phyloP scores from a whole-genome alignment of 2,329 filamentous ascomycete species.

The Epichloe gansuensis region DNA sequence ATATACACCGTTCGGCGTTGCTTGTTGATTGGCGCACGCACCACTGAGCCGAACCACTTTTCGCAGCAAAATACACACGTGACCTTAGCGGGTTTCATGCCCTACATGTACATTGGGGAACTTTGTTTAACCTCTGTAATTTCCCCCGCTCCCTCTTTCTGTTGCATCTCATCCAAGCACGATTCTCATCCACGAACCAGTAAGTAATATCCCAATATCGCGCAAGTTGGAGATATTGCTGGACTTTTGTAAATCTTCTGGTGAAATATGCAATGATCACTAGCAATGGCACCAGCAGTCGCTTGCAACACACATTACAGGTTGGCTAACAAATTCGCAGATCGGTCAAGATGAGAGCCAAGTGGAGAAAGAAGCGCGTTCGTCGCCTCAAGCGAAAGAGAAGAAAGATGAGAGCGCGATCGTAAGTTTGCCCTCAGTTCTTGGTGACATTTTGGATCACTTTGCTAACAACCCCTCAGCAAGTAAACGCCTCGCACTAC shows the following conservation, averaged over 20 bases:
- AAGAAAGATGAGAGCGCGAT: constrained; percentile 98
- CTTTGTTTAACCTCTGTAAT: constrained; percentile 18
- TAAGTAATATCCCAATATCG: constrained; percentile 14
- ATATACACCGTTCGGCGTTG: neutral
- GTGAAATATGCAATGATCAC: neutral
- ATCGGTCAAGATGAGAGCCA: constrained; percentile 68
- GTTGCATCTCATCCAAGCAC: constrained; percentile 30
- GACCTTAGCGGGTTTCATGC: constrained; percentile 22
- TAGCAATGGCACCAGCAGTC: neutral
- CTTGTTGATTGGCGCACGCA: neutral
- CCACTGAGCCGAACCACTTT: neutral
- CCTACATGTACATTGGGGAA: constrained; percentile 15
- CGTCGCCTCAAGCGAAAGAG: constrained; percentile 99
- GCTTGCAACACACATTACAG: neutral
- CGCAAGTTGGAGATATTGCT: neutral
- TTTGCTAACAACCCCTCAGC: constrained; percentile 31
- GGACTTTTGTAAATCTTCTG: neutral
- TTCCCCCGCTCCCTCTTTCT: constrained; percentile 15
- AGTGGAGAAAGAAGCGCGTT: constrained; percentile 99
- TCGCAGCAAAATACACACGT: constrained; percentile 15
- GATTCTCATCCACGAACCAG: constrained; percentile 34
- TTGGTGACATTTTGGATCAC: neutral
- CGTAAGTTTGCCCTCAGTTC: constrained; percentile 48
- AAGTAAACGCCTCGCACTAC: constrained; percentile 54
- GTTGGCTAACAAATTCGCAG: neutral